Evolutionary conservation across 2,329 filamentous ascomycete species (phyloP).

Genomic region (Orbilia ellipsospora): DNA sequence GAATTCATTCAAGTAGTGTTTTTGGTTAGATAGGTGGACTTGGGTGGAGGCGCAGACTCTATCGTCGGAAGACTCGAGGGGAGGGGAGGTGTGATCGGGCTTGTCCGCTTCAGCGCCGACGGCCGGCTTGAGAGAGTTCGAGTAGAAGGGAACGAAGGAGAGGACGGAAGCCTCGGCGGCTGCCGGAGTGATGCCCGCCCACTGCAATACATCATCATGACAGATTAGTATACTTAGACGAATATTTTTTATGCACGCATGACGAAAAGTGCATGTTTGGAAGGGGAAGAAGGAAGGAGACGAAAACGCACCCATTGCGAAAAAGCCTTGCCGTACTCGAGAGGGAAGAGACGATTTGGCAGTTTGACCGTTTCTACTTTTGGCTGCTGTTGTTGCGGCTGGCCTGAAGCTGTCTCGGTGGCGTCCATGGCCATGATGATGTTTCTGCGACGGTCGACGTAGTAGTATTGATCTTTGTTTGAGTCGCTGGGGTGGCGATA

Average conservation of each 20-base stretch:
- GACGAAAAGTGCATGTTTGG: too few species aligned
- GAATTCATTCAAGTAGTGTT: constrained; percentile 91
- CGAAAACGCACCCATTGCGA: constrained; percentile 82
- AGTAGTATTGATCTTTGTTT: constrained; percentile 32
- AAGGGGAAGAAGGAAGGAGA: background rate
- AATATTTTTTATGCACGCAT: background rate
- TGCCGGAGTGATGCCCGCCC: constrained; percentile 83
- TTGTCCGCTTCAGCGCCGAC: constrained; percentile 49
- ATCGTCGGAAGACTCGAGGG: constrained; percentile 70
- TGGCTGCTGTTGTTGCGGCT: constrained; percentile 62
- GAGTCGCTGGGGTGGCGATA: constrained; percentile 14
- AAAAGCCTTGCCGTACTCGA: constrained; percentile 91
- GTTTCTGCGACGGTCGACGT: constrained; percentile 36
- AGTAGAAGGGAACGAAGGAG: constrained; percentile 78
- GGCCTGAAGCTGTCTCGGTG: constrained; percentile 18
- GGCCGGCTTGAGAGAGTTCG: constrained; percentile 51
- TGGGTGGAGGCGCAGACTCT: constrained; percentile 87
- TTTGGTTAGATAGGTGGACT: constrained; percentile 84
- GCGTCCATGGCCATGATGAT: constrained; percentile 47
- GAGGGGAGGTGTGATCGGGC: constrained; percentile 72
- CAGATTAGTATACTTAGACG: background rate
- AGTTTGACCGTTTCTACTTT: constrained; percentile 58
- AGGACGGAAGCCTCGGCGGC: constrained; percentile 89
- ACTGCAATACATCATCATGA: constrained; percentile 67
- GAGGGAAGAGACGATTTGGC: constrained; percentile 72